phyloP scores from a whole-genome alignment of 345 rosid genomes.

The Brassica nigra region DNA sequence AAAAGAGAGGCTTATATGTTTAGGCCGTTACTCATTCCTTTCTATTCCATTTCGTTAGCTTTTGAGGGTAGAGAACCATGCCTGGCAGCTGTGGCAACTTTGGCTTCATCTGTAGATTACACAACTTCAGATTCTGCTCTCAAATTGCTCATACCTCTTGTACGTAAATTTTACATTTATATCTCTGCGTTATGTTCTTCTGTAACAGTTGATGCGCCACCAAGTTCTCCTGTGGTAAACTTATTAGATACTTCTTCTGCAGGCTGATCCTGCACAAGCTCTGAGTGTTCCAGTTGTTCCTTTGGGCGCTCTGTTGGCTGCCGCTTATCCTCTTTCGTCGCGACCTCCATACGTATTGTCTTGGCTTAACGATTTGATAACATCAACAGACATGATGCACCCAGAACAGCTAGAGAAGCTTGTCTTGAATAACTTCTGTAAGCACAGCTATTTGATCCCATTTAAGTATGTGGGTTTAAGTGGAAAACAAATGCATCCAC shows the following conservation, averaged over 20 bases:
- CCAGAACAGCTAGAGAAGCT: conserved; percentile 91
- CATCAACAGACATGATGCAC: conserved; percentile 97
- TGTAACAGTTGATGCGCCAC: conserved; percentile 9
- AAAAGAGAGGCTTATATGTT: conserved; percentile 5
- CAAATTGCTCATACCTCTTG: conserved; percentile 87
- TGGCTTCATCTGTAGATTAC: conserved; percentile 94
- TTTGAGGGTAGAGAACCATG: conserved; percentile 70
- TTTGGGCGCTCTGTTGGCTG: conserved; percentile 75
- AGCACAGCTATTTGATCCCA: conserved; percentile 41
- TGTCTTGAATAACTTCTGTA: conserved; percentile 86
- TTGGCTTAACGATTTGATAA: conserved; percentile 84
- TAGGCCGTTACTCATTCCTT: background rate
- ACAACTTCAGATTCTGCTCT: conserved; percentile 78
- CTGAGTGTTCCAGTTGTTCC: conserved; percentile 95
- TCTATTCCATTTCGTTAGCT: conserved; percentile 48
- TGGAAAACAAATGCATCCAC: conserved; percentile 10
- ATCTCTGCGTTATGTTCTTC: conserved; percentile 11
- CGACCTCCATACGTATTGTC: conserved; percentile 80
- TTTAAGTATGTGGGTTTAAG: conserved; percentile 2
- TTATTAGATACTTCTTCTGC: conserved; percentile 37
- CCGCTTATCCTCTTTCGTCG: conserved; percentile 84
- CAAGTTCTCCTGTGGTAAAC: conserved; percentile 16
- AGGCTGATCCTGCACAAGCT: conserved; percentile 99
- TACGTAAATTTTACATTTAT: conserved; percentile 43
- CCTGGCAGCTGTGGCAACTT: conserved; percentile 72